A percentile compares a stretch with the other conserved stretches of the same genome.
Conservation (phyloP, 169 alveolate genomes). For the Eimeria tenella region DNA sequence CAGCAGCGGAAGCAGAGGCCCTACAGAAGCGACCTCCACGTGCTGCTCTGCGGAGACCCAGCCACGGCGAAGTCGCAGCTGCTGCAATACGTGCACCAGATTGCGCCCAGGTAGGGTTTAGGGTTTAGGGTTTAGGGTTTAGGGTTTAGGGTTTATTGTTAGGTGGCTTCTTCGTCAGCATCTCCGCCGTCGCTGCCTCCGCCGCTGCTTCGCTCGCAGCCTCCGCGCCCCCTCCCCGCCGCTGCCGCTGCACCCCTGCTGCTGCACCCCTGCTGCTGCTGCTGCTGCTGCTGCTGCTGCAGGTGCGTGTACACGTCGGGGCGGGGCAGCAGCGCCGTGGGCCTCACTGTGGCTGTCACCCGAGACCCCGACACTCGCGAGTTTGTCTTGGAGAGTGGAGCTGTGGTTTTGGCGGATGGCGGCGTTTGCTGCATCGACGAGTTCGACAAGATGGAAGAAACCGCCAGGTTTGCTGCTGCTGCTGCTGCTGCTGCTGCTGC, state of each 20-base stretch:
- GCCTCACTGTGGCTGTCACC: constrained; percentile 98
- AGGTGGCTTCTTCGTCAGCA: neutral
- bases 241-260: neutral
- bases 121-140: constrained; percentile 38
- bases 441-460: constrained; percentile 98
- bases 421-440: constrained; percentile 99
- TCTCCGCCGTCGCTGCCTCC: neutral
- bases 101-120: constrained; percentile 63
- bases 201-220: neutral
- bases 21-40: constrained; percentile 96
- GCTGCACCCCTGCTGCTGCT: neutral
- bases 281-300: constrained; percentile 40
- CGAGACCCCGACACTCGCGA: constrained; percentile 98
- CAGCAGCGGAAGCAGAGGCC: neutral
- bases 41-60: constrained; percentile 99
- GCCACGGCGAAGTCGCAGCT: constrained; percentile 99
- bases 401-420: constrained; percentile 97
- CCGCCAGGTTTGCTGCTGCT: constrained; percentile 72
- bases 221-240: neutral
- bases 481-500: constrained; percentile 86
- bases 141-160: neutral
- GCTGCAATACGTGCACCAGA: constrained; percentile 87
- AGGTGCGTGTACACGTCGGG: constrained; percentile 97
- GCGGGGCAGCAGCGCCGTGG: constrained; percentile 98
- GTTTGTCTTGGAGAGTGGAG: constrained; percentile 98